phyloP scores from a whole-genome alignment of 140 eudicot species.

The Flaveria floridana region DNA sequence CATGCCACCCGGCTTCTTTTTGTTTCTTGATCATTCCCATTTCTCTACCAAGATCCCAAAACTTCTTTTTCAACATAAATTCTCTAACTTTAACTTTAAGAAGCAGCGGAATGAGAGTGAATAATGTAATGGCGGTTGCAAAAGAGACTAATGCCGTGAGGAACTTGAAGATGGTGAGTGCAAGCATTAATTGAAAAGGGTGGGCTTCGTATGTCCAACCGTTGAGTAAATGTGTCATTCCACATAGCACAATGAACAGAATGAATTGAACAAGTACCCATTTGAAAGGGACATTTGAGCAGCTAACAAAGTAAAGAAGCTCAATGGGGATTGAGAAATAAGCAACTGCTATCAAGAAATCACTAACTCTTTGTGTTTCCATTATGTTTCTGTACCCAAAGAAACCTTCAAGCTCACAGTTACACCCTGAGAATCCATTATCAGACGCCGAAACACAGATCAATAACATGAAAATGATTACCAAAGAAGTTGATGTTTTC shows the following conservation, averaged over 20 bases:
- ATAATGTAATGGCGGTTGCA: constrained; percentile 72
- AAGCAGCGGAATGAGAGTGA: constrained; percentile 65
- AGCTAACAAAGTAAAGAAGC: constrained; percentile 79
- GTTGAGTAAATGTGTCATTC: constrained; percentile 84
- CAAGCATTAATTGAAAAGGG: constrained; percentile 69
- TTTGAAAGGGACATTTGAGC: constrained; percentile 79
- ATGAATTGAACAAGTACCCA: constrained; percentile 87
- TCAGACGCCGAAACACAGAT: constrained; percentile 49
- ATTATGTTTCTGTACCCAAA: constrained; percentile 58
- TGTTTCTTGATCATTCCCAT: constrained; percentile 67
- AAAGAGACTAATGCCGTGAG: constrained; percentile 83
- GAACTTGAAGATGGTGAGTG: constrained; percentile 75
- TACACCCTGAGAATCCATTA: constrained; percentile 47
- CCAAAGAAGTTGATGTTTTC: constrained; percentile 35
- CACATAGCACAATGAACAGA: constrained; percentile 84
- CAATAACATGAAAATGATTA: constrained; percentile 38
- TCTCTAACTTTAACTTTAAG: constrained; percentile 79
- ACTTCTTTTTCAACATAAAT: constrained; percentile 62
- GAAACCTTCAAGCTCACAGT: constrained; percentile 66
- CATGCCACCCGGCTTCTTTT: constrained; percentile 71
- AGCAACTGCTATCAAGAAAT: constrained; percentile 84
- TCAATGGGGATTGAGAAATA: constrained; percentile 89
- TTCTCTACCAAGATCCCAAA: constrained; percentile 82
- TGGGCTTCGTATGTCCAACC: constrained; percentile 81
- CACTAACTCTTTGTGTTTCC: constrained; percentile 72